A percentile compares a stretch with the other conserved stretches of the same genome.
These are phyloP conservation scores for Athelia psychrophila DNA, from an alignment of 1,284 basidiomycete genomes.

Conservation along the genomic window DNA sequence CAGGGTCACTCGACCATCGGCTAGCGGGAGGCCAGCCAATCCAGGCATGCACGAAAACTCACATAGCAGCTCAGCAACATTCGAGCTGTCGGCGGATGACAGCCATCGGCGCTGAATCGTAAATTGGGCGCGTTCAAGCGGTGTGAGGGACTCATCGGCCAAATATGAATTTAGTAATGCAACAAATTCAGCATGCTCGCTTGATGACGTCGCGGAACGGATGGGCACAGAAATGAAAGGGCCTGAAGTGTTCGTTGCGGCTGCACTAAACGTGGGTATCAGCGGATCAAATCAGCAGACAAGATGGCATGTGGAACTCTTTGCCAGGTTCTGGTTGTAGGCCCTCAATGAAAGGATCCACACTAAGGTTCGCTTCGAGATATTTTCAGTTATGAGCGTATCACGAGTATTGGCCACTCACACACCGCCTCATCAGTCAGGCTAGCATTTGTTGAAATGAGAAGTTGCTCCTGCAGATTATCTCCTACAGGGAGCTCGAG, in stretches of 20 bases:
- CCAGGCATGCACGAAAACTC: background rate
- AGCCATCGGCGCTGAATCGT: background rate
- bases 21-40: background rate
- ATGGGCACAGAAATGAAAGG: background rate
- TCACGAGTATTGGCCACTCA: background rate
- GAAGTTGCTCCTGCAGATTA: slow-evolving; percentile 36
- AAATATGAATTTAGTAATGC: background rate
- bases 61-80: background rate
- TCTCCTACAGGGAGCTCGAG: slow-evolving; percentile 34
- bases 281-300: background rate
- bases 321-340: background rate
- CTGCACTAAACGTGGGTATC: background rate
- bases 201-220: background rate
- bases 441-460: background rate
- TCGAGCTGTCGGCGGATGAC: background rate
- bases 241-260: background rate
- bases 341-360: background rate
- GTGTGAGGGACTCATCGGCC: background rate
- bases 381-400: no score
- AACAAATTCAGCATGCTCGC: background rate
- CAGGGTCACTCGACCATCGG: background rate
- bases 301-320: background rate
- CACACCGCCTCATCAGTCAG: background rate
- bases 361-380: background rate
- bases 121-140: background rate